Evolutionary conservation across 441 rosid genomes (phyloP).

Genomic region (Populus hybrid): DNA sequence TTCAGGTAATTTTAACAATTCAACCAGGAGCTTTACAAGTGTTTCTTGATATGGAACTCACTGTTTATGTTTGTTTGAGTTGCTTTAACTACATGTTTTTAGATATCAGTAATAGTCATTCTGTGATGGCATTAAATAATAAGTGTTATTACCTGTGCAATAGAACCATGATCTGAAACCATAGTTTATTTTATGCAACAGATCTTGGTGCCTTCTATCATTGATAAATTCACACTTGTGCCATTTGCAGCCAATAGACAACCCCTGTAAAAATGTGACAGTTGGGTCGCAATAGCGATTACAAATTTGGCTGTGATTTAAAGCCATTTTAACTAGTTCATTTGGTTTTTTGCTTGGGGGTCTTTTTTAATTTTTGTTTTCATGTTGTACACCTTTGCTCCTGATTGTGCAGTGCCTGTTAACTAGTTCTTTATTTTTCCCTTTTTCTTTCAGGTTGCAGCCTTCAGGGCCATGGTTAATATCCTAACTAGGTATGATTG

Average conservation of each 20-base stretch:
- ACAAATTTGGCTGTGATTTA: neutral
- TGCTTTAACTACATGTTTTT: neutral
- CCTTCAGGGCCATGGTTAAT: slow-evolving; percentile 99
- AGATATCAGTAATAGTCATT: neutral
- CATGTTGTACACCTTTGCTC: neutral
- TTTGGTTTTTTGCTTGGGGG: slow-evolving; percentile 13
- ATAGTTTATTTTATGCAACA: neutral
- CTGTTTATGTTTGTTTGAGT: slow-evolving; percentile 1
- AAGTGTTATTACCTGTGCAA: neutral
- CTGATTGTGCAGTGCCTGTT: slow-evolving; percentile 5
- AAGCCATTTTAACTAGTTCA: slow-evolving; percentile 10
- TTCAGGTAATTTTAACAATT: slow-evolving; percentile 59
- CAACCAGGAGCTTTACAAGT: neutral
- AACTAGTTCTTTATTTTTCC: neutral
- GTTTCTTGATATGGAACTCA: neutral
- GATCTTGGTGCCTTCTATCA: neutral
- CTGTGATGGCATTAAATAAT: too few species aligned
- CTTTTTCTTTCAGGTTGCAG: slow-evolving; percentile 75
- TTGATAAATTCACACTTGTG: neutral
- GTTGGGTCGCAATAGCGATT: neutral
- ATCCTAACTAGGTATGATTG: slow-evolving; percentile 83
- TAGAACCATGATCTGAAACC: neutral
- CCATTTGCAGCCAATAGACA: neutral
- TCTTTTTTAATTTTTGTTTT: slow-evolving; percentile 2
- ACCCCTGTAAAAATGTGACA: neutral